Evolutionary conservation across 768 basidiomycete species (phyloP), one percentile per base, ranked within the genome.

Genomic region (Lactarius sanguifluus): DNA sequence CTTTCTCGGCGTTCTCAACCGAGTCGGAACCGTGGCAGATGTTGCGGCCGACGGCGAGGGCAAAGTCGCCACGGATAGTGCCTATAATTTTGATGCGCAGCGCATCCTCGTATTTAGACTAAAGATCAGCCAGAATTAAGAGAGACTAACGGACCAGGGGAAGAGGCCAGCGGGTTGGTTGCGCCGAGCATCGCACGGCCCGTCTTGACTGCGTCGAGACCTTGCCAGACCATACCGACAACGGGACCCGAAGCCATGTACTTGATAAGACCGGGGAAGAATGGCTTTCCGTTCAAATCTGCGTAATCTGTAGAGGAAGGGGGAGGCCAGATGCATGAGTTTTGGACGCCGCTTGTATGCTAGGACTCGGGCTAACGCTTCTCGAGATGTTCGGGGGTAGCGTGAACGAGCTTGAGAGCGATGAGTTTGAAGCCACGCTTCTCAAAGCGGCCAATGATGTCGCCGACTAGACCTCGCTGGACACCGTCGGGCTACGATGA

Each of bases 191-290:
- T 96, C 77, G 78, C 84, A 80, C 96, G 94, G 72, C 95, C 96
- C 65, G 94, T 96, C 87, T 94, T 94, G 79, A 94, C 92, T 59
- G 91, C 91, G 71, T 94, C 91, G 68, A 94, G 85, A 66, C 97
- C 97, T 81, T 98, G 86, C 87, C 95, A 96, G 71, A 92, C 95
- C 86, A 94, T 96, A 73, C 85, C 92, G 75, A 96, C 90, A 72
- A 99, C 97, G 72, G 97, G 97, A 67, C 97, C 96, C 62, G 90
- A 83, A 63, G 88, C 86, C 94, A 96, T 98, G 85, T 98, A 98
- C 77, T 88, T 89, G 86, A 98, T 89, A 74, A 98, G 80, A 72
- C 92, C 91, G 72, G 92, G 91, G 89, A 98, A 99, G 89, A 99
- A 99, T 64, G 86, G 75, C 86, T 96, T 97, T 72, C 83, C 88